These are phyloP conservation scores for Leptographium procerum DNA, from an alignment of 2,329 filamentous ascomycete species.

Conservation along the genomic window DNA sequence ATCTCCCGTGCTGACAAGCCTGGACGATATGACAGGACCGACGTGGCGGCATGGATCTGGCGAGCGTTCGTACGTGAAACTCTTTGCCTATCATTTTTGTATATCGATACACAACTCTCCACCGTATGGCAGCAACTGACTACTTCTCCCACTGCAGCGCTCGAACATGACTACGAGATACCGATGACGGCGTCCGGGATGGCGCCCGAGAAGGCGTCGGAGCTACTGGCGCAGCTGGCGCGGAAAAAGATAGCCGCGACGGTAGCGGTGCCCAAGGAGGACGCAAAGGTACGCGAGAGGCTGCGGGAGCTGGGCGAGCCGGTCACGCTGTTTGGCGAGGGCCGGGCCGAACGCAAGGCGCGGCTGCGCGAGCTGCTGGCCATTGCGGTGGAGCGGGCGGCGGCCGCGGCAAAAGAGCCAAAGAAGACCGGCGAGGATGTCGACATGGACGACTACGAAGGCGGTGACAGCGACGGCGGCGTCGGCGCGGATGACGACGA, in stretches of 20 bases:
- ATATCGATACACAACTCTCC: too few relatives aligned
- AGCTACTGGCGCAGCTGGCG: slow-evolving; percentile 77
- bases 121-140: too few relatives aligned
- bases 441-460: slow-evolving; percentile 31
- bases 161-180: slow-evolving; percentile 78
- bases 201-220: slow-evolving; percentile 70
- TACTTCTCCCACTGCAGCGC: slow-evolving; percentile 16
- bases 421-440: slow-evolving; percentile 3
- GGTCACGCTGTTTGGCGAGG: slow-evolving; percentile 89
- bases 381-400: slow-evolving; percentile 3
- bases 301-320: slow-evolving; percentile 86
- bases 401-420: background rate
- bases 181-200: slow-evolving; percentile 53
- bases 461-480: slow-evolving; percentile 32
- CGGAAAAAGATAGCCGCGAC: slow-evolving; percentile 81
- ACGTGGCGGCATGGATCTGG: slow-evolving; percentile 22
- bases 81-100: too few relatives aligned
- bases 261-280: slow-evolving; percentile 84
- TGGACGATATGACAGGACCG: background rate
- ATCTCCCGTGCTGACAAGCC: background rate
- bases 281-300: slow-evolving; percentile 68
- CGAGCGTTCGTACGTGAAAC: slow-evolving; percentile 31
- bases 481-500: slow-evolving; percentile 60
- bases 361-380: slow-evolving; percentile 67
- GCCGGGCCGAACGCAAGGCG: slow-evolving; percentile 73